phyloP scores from a whole-genome alignment of 176 grass and related monocot genomes.

The Otatea glauca region DNA sequence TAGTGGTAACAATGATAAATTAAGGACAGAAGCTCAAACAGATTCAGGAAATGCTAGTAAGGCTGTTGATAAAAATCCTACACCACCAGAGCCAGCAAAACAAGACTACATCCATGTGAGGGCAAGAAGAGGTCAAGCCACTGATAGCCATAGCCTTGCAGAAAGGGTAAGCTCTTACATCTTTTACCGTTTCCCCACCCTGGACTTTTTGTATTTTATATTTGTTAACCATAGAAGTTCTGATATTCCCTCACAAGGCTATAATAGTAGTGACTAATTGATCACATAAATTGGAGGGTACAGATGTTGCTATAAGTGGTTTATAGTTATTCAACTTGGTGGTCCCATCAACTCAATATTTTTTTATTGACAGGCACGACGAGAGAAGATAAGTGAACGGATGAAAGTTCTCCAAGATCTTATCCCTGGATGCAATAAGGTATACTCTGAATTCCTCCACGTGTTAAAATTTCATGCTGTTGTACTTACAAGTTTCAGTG shows the following conservation, averaged over 20 bases:
- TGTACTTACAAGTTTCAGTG: background rate
- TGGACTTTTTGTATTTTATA: background rate
- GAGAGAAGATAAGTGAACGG: conserved; percentile 87
- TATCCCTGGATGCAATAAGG: conserved; percentile 89
- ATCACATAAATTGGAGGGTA: background rate
- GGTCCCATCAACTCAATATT: conserved; percentile 10
- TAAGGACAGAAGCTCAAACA: conserved; percentile 51
- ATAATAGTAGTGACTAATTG: background rate
- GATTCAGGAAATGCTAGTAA: conserved; percentile 57
- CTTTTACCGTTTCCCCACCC: background rate
- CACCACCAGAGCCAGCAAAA: conserved; percentile 55
- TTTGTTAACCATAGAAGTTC: background rate
- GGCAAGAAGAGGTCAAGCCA: conserved; percentile 87
- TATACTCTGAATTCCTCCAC: conserved; percentile 21
- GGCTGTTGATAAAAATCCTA: conserved; percentile 52
- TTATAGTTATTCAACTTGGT: background rate
- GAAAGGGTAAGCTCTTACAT: conserved; percentile 65
- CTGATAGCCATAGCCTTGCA: conserved; percentile 80
- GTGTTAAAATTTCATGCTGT: background rate
- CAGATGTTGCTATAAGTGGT: background rate
- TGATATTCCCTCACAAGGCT: conserved; percentile 7
- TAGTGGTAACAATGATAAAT: conserved; percentile 51
- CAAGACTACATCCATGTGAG: conserved; percentile 86
- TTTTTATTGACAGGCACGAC: conserved; percentile 58
- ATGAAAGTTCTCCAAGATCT: conserved; percentile 90